Percentiles rank a stretch among this genome's conserved stretches.
These are phyloP conservation scores for Blastobotrys robertii DNA, from an alignment of 805 yeast genomes.

Conservation along the genomic window DNA sequence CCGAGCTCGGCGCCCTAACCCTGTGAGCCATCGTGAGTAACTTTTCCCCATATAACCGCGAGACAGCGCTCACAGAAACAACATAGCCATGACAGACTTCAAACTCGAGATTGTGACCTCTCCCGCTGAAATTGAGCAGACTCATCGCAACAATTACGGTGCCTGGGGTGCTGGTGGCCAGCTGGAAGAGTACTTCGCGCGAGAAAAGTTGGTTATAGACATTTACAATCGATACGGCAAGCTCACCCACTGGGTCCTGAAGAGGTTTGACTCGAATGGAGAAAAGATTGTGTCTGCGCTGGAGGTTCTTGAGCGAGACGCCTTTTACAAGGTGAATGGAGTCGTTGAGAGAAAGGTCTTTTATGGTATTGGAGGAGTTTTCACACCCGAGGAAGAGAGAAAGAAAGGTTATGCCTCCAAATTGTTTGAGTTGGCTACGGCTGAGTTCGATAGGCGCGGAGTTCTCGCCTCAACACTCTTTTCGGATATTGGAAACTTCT, in stretches of 20 bases:
- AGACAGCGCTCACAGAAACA: no score
- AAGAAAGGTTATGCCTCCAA: conserved; percentile 45
- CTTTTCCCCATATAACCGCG: no score
- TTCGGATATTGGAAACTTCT: conserved; percentile 66
- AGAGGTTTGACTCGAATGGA: conserved; percentile 19
- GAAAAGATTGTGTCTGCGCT: conserved; percentile 32
- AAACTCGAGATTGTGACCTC: conserved; percentile 5
- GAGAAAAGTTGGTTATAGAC: conserved; percentile 18
- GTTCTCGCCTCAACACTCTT: conserved; percentile 37
- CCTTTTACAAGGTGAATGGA: conserved; percentile 16
- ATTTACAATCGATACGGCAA: conserved; percentile 8
- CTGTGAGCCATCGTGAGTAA: no score
- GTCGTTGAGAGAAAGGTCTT: conserved; percentile 14
- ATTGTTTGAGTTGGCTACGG: conserved; percentile 31
- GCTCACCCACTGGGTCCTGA: conserved; percentile 21
- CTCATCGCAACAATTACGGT: conserved; percentile 13
- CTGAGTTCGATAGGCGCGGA: conserved; percentile 7
- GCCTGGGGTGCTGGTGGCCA: conserved; percentile 21
- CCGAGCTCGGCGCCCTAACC: no score
- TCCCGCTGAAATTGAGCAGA: conserved; percentile 8
- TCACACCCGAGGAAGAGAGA: conserved; percentile 40
- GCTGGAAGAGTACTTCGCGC: conserved; percentile 17
- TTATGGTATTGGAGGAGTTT: conserved; percentile 47
- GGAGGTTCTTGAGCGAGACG: conserved; percentile 35
- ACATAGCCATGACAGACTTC: no score